These are phyloP conservation scores for Alternaria metachromatica DNA, from an alignment of 2,329 filamentous ascomycete genomes.

Conservation along the genomic window DNA sequence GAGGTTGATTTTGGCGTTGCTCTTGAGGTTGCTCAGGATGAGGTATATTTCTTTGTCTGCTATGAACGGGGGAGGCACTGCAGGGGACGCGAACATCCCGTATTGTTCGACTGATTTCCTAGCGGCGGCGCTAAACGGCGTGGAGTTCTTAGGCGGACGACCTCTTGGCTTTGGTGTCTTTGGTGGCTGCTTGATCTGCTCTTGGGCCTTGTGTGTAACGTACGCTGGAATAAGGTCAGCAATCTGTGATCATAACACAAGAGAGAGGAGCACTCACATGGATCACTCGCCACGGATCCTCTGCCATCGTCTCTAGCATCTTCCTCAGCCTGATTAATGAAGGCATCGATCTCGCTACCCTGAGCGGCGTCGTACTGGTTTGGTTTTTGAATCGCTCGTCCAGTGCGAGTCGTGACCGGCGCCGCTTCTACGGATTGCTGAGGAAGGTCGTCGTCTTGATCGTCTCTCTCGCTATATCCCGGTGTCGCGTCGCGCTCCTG, in stretches of 20 bases:
- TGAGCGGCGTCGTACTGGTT: neutral
- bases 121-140: neutral
- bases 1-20: constrained; percentile 4
- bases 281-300: neutral
- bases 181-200: neutral
- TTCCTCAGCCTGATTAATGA: neutral
- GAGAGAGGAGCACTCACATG: neutral
- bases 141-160: neutral
- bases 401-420: constrained; percentile 3
- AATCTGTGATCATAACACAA: neutral
- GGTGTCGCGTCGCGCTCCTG: neutral
- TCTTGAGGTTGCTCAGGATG: neutral
- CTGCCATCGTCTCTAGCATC: neutral
- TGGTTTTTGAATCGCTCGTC: neutral
- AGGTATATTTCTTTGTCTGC: neutral
- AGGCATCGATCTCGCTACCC: constrained; percentile 3
- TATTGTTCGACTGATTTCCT: neutral
- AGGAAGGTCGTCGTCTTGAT: neutral
- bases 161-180: neutral
- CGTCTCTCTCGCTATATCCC: neutral
- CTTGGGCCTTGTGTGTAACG: neutral
- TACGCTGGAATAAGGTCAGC: neutral
- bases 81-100: neutral
- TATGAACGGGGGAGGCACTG: neutral
- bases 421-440: neutral